Percentiles rank a stretch among this genome's conserved stretches.
Conservation (phyloP, 164 flowering plant species). For the Macadamia tetraphylla region DNA sequence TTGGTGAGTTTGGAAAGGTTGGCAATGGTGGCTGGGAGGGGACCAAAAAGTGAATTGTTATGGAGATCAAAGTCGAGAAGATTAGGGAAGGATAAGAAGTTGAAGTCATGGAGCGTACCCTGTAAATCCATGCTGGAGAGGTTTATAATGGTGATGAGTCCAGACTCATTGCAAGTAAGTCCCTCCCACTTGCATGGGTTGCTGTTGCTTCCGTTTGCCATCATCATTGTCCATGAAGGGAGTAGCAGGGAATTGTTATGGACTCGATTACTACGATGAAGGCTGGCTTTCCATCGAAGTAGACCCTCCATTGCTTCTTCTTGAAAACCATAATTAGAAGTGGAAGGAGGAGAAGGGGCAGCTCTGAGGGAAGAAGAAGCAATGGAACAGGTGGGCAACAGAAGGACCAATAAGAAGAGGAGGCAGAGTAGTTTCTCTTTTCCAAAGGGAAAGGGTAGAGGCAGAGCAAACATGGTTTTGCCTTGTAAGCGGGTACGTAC, state of each 20-base stretch:
- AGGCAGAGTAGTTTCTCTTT: too few species aligned
- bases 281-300: conserved; percentile 9
- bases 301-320: too few species aligned
- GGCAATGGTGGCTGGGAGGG: conserved; percentile 12
- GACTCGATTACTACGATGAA: too few species aligned
- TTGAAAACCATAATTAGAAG: too few species aligned
- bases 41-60: conserved; percentile 6
- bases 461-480: too few species aligned
- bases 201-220: neutral
- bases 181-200: conserved; percentile 14
- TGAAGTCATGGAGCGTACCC: conserved; percentile 1
- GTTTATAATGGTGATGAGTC: neutral
- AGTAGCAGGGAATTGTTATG: too few species aligned
- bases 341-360: too few species aligned
- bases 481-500: too few species aligned
- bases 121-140: neutral
- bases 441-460: too few species aligned
- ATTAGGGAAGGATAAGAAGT: conserved; percentile 3
- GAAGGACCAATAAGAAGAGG: too few species aligned
- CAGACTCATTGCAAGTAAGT: neutral
- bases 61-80: neutral
- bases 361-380: too few species aligned
- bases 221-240: neutral
- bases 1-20: conserved; percentile 8
- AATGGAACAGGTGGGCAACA: too few species aligned